phyloP scores from a whole-genome alignment of 345 rosid genomes.

The Stellera chamaejasme region DNA sequence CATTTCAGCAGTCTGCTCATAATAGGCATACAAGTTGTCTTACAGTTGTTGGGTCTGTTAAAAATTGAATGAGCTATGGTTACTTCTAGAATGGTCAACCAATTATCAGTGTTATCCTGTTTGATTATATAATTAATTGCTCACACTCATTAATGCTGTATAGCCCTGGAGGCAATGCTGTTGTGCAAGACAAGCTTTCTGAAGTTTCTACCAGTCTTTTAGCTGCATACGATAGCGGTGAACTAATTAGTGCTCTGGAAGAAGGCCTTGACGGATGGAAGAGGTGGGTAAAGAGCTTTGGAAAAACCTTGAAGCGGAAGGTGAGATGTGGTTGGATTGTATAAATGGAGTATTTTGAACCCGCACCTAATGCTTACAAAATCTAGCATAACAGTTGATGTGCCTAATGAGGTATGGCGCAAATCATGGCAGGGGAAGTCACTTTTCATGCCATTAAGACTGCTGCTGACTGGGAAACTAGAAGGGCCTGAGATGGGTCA shows the following conservation, averaged over 20 bases:
- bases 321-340: constrained; percentile 21
- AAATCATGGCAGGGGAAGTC: constrained; percentile 60
- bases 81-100: not conserved
- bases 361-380: too few relatives aligned
- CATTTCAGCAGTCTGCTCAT: too few relatives aligned
- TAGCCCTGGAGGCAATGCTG: constrained; percentile 64
- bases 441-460: constrained; percentile 84
- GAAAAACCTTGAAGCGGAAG: constrained; percentile 76
- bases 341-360: not conserved
- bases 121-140: too few relatives aligned
- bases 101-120: not conserved
- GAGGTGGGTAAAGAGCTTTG: constrained; percentile 86
- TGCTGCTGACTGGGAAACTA: constrained; percentile 78
- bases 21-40: too few relatives aligned
- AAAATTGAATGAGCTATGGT: not conserved
- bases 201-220: constrained; percentile 62
- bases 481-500: constrained; percentile 92
- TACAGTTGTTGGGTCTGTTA: not conserved
- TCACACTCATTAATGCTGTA: constrained; percentile 1
- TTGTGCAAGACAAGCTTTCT: constrained; percentile 61
- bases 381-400: not conserved
- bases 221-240: constrained; percentile 85
- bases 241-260: constrained; percentile 54
- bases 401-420: not conserved
- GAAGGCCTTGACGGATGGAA: constrained; percentile 81